Evolutionary conservation across 176 grass and related monocot species (phyloP).

Genomic region (Triticum timopheevii): DNA sequence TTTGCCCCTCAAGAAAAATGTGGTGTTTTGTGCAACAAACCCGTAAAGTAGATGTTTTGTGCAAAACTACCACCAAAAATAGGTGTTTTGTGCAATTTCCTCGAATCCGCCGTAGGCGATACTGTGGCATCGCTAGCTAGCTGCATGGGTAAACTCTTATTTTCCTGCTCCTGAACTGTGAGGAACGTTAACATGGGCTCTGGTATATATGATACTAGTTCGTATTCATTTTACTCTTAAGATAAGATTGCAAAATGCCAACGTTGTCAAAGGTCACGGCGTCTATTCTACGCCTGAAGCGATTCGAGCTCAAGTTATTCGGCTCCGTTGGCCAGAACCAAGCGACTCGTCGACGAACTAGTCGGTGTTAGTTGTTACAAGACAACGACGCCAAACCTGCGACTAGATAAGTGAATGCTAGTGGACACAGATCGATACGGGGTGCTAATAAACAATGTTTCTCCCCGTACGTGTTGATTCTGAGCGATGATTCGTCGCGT

Average conservation of each 20-base stretch:
- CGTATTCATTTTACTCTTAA: constrained; percentile 21
- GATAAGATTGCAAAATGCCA: background rate
- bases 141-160: background rate
- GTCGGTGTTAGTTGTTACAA: background rate
- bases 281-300: background rate
- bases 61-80: too few species aligned
- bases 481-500: background rate
- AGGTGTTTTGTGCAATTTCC: too few species aligned
- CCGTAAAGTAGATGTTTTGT: too few species aligned
- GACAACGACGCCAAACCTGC: background rate
- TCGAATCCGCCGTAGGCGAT: too few species aligned
- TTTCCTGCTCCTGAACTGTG: too few species aligned
- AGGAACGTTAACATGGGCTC: background rate
- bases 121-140: too few species aligned
- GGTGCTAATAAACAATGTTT: background rate
- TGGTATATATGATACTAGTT: background rate
- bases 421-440: too few species aligned
- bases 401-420: background rate
- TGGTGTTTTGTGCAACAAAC: too few species aligned
- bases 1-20: too few species aligned
- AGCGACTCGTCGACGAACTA: background rate
- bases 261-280: background rate
- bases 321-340: background rate
- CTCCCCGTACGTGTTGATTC: background rate
- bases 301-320: background rate